These are phyloP conservation scores for Hypoxylon sp. DNA, from an alignment of 2,329 filamentous ascomycete species.

Conservation along the genomic window DNA sequence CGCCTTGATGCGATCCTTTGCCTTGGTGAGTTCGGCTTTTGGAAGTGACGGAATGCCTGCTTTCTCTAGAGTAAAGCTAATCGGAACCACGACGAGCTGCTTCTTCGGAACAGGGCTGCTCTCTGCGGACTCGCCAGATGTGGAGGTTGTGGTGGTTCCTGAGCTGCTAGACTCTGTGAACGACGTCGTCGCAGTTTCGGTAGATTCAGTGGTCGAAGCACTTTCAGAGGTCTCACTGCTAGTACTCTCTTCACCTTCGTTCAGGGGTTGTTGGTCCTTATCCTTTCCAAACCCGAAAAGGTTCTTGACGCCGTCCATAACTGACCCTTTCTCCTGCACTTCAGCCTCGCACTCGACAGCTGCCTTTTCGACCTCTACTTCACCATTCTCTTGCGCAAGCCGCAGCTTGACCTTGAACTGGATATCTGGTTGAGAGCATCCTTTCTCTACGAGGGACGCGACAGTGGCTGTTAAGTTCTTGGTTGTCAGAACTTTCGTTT, in stretches of 20 bases:
- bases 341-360: slow-evolving; percentile 86
- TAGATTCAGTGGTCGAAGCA: slow-evolving; percentile 53
- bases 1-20: slow-evolving; percentile 77
- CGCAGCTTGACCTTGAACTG: slow-evolving; percentile 80
- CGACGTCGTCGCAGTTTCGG: slow-evolving; percentile 55
- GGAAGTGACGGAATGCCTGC: slow-evolving; percentile 59
- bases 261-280: slow-evolving; percentile 81
- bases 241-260: slow-evolving; percentile 63
- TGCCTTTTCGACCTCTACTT: slow-evolving; percentile 80
- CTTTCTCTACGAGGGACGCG: slow-evolving; percentile 77
- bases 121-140: slow-evolving; percentile 58
- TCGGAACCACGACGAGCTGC: slow-evolving; percentile 63
- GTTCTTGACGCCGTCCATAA: slow-evolving; percentile 95
- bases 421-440: slow-evolving; percentile 79
- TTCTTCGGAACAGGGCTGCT: slow-evolving; percentile 65
- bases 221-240: slow-evolving; percentile 54
- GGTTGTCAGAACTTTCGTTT: slow-evolving; percentile 73
- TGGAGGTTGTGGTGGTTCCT: slow-evolving; percentile 47
- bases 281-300: slow-evolving; percentile 93
- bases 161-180: slow-evolving; percentile 48
- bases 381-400: slow-evolving; percentile 75
- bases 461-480: slow-evolving; percentile 87
- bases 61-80: slow-evolving; percentile 59
- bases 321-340: slow-evolving; percentile 68
- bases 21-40: slow-evolving; percentile 57